A percentile compares a stretch with the other conserved stretches of the same genome.
Conservation (phyloP, 2,329 filamentous ascomycete species). For the Seiridium cupressi region DNA sequence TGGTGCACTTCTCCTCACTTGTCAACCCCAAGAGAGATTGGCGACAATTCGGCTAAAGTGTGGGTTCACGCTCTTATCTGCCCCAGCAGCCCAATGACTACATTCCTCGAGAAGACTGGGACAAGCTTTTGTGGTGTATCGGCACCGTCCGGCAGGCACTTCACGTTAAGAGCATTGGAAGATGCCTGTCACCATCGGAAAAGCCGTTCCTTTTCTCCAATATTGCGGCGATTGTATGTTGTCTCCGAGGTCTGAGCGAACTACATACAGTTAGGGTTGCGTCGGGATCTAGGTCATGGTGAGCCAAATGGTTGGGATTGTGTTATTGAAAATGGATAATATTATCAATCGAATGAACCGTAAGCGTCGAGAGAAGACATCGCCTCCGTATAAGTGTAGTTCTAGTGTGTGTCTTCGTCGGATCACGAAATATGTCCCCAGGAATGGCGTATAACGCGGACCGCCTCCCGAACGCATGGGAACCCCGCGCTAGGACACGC, state of each 20-base stretch:
- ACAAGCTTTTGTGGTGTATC: neutral
- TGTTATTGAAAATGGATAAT: conserved; percentile 1
- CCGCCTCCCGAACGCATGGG: neutral
- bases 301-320: neutral
- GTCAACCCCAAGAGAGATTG: neutral
- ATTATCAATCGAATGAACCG: neutral
- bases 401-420: neutral
- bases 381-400: neutral
- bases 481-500: neutral
- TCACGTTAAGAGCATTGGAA: neutral
- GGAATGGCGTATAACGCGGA: neutral
- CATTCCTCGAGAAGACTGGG: neutral
- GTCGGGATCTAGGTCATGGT: neutral
- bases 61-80: neutral
- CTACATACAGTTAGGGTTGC: too few relatives aligned
- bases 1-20: neutral
- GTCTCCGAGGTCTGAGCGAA: neutral
- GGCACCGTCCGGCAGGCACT: neutral
- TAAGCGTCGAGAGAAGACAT: neutral
- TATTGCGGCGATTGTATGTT: neutral
- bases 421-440: neutral
- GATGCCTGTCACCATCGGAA: neutral
- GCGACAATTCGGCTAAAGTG: neutral
- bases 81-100: neutral
- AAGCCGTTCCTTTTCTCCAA: neutral